phyloP scores from a whole-genome alignment of 2,329 filamentous ascomycete species.

The Ceratocystis harringtonii region DNA sequence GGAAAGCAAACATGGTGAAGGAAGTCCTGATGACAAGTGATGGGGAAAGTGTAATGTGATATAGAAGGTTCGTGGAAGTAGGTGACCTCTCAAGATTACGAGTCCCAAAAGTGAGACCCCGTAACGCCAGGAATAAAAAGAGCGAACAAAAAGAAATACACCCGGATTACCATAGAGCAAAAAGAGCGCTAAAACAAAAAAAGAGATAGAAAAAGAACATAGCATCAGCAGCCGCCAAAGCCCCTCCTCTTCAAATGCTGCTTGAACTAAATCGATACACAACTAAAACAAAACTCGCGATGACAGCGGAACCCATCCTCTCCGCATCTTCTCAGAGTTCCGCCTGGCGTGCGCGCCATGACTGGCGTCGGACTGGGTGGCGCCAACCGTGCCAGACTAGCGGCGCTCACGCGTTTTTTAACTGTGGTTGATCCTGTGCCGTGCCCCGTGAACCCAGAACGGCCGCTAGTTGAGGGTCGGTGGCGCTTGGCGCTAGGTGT shows the following conservation, averaged over 20 bases:
- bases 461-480: background rate
- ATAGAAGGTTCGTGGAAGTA: too few species aligned
- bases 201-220: background rate
- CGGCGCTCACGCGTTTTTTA: slow-evolving; percentile 10
- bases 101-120: too few species aligned
- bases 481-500: background rate
- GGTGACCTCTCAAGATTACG: too few species aligned
- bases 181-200: background rate
- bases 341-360: slow-evolving; percentile 33
- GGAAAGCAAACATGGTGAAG: too few species aligned
- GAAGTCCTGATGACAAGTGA: too few species aligned
- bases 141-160: background rate
- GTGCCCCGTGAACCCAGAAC: background rate
- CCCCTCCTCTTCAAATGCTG: background rate
- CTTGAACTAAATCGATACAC: slow-evolving; percentile 25
- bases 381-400: background rate
- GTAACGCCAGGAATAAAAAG: background rate
- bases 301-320: slow-evolving; percentile 40
- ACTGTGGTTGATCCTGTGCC: background rate
- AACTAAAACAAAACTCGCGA: slow-evolving; percentile 45
- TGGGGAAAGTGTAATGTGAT: too few species aligned
- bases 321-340: slow-evolving; percentile 37
- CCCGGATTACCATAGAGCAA: background rate
- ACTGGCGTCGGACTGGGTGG: slow-evolving; percentile 4
- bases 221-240: too few species aligned